Percentiles rank a stretch among this genome's conserved stretches.
phyloP scores from a whole-genome alignment of 495 filamentous ascomycete species.

The Penicillium roqueforti region DNA sequence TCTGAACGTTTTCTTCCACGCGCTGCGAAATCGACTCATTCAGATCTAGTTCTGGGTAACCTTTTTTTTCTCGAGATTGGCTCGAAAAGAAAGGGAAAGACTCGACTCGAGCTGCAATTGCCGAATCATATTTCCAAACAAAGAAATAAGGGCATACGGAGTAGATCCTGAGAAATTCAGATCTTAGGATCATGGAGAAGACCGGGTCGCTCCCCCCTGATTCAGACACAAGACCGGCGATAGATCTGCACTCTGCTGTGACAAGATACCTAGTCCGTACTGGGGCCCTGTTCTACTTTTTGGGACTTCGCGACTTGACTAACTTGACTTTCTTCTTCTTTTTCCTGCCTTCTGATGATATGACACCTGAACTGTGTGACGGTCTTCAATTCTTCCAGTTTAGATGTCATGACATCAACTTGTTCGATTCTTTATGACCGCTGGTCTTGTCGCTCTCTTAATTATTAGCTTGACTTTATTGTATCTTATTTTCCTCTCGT shows the following conservation, averaged over 20 bases:
- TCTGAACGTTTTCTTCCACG: slow-evolving; percentile 17
- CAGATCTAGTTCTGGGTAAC: too few relatives aligned
- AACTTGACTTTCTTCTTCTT: slow-evolving; percentile 6
- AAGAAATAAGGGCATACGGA: too few relatives aligned
- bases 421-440: slow-evolving; percentile 15
- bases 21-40: slow-evolving; percentile 11
- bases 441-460: slow-evolving; percentile 17
- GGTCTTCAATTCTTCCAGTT: slow-evolving; percentile 11
- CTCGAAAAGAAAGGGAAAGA: neutral
- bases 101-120: slow-evolving; percentile 5
- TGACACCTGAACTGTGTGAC: slow-evolving; percentile 14
- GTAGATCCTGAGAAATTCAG: too few relatives aligned
- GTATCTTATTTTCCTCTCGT: neutral
- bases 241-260: slow-evolving; percentile 24
- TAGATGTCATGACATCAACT: slow-evolving; percentile 20
- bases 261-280: slow-evolving; percentile 6
- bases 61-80: too few relatives aligned
- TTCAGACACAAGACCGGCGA: slow-evolving; percentile 19
- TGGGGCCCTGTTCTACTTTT: slow-evolving; percentile 7
- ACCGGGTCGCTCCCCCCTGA: slow-evolving; percentile 26
- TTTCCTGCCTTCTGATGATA: slow-evolving; percentile 6
- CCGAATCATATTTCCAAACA: slow-evolving; percentile 9
- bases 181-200: slow-evolving; percentile 25
- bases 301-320: slow-evolving; percentile 6
- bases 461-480: slow-evolving; percentile 12